Conservation (phyloP, 306 rosid genomes). For the Lathyrus tuberosus region DNA sequence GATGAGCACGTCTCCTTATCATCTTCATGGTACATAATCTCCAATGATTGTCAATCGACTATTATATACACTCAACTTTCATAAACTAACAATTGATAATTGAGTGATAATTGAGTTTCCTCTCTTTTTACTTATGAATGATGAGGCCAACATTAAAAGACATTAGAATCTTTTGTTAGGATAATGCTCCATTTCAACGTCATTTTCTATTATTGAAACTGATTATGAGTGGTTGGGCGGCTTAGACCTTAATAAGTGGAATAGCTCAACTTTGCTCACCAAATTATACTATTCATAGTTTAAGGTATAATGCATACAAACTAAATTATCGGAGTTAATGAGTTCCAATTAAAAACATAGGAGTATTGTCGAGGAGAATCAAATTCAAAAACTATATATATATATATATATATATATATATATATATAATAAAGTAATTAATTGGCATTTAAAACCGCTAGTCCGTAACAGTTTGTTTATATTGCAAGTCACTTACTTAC, state of each 20-base stretch:
- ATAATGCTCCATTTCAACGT: constrained; percentile 2
- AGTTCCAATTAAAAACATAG: too few species aligned
- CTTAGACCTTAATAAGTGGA: constrained; percentile 28
- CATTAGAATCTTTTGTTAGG: constrained; percentile 18
- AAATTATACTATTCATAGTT: too few species aligned
- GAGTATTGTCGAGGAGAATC: too few species aligned
- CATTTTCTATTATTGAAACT: constrained; percentile 29
- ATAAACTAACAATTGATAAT: neutral
- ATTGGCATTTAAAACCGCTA: too few species aligned
- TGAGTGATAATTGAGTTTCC: neutral
- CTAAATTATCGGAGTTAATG: too few species aligned
- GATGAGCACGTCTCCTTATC: constrained; percentile 16
- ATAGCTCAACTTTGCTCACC: neutral
- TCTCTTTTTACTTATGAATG: neutral
- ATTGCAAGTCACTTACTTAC: too few species aligned
- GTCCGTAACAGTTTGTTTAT: too few species aligned
- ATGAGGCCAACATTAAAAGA: constrained; percentile 11
- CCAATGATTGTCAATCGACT: constrained; percentile 36
- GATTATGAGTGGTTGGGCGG: constrained; percentile 47
- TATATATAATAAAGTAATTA: too few species aligned
- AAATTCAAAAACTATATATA: too few species aligned
- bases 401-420: too few species aligned
- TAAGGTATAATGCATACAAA: too few species aligned
- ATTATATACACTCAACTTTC: neutral
- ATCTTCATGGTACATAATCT: constrained; percentile 26